phyloP scores from a whole-genome alignment of 305 asterid species.

The Solanum hybrid region DNA sequence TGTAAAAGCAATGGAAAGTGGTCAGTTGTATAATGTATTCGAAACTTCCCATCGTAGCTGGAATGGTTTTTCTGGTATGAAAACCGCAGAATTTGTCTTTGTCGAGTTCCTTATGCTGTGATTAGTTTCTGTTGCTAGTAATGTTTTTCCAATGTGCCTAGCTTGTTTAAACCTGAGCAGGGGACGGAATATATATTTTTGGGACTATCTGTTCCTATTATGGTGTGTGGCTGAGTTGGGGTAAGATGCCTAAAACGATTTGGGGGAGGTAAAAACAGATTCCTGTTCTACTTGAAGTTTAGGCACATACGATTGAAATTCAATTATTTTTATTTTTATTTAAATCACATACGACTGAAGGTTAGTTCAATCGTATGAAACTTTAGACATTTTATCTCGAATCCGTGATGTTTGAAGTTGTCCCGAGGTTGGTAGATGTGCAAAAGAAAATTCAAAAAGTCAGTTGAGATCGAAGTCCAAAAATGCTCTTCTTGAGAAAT shows the following conservation, averaged over 20 bases:
- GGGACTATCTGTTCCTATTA: neutral
- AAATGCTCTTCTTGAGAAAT: neutral
- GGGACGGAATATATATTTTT: neutral
- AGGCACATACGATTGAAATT: neutral
- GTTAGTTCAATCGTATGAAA: neutral
- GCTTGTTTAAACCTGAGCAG: neutral
- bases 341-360: neutral
- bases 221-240: neutral
- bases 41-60: constrained; percentile 1
- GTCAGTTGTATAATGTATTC: neutral
- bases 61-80: neutral
- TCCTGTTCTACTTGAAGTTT: neutral
- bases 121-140: neutral
- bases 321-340: neutral
- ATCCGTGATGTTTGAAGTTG: neutral
- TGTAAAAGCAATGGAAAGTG: neutral
- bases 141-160: neutral
- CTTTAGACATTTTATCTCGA: neutral
- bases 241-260: neutral
- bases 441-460: neutral
- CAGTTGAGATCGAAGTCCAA: rapidly evolving
- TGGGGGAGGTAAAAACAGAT: neutral
- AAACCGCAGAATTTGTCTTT: neutral
- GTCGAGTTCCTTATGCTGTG: neutral
- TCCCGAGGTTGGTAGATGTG: neutral